These are phyloP conservation scores for Lachancea mirantina DNA, from an alignment of 805 yeast genomes.

Conservation along the genomic window DNA sequence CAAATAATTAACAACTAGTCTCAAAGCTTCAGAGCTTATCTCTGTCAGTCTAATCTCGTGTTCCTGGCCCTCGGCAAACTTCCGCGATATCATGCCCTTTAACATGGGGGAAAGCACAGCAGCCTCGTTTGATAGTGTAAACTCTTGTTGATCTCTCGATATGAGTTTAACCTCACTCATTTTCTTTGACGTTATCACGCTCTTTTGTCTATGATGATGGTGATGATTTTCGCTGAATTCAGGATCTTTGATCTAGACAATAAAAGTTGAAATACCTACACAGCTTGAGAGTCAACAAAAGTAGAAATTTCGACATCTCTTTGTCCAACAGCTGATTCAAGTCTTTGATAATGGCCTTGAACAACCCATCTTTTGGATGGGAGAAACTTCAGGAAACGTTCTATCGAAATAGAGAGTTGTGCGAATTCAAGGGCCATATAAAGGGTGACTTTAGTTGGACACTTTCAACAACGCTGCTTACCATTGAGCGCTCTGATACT, in stretches of 20 bases:
- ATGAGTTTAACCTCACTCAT: constrained; percentile 47
- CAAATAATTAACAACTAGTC: constrained; percentile 77
- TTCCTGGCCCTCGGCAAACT: constrained; percentile 54
- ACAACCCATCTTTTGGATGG: constrained; percentile 54
- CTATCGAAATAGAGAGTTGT: constrained; percentile 45
- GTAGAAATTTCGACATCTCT: background rate
- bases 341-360: constrained; percentile 1
- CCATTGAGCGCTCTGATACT: constrained; percentile 29
- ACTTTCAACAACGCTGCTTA: constrained; percentile 36
- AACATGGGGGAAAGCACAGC: constrained; percentile 68
- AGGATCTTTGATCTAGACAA: too few relatives aligned
- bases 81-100: constrained; percentile 46
- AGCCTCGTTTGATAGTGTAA: constrained; percentile 59
- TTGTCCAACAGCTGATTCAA: background rate
- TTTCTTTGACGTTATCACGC: background rate
- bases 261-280: too few relatives aligned
- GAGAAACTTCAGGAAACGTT: constrained; percentile 67
- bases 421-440: constrained; percentile 18
- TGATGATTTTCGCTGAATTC: too few relatives aligned
- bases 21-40: constrained; percentile 63
- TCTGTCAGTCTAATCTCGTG: constrained; percentile 51
- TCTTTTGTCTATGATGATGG: too few relatives aligned
- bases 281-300: too few relatives aligned
- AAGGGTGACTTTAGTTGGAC: constrained; percentile 24
- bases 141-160: constrained; percentile 64